Evolutionary conservation across 1,284 basidiomycete species (phyloP), one percentile per base, ranked within the genome.

Genomic region (Prillingera fragicola): DNA sequence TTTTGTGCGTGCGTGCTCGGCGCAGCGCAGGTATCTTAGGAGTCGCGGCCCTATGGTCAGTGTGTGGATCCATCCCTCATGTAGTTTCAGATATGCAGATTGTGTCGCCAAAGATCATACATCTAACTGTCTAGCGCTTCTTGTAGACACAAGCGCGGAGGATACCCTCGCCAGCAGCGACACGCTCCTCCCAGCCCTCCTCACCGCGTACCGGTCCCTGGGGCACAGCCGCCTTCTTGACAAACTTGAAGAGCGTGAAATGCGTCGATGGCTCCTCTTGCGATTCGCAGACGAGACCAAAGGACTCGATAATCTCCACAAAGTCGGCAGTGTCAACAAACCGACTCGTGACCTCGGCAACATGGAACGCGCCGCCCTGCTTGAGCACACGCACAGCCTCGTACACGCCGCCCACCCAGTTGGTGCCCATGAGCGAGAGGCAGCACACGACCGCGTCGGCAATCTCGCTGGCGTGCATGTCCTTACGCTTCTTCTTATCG

Each of bases 91-190:
- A 6, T 6, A 14, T 15, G 29, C 29, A 17, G 13, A 10, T 31
- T 31, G 29, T 17, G 29, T 13, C 13, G 8, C 13, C 29, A 36
- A 15, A 12, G 23, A 26, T 10, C 12, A 27, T 17, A 18, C 24
- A 22, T 10, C 3, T 7, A 6, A 45, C 77, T 71, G 21, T 34
- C 19, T 28, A 97, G 62, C 94, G 79, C 61, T 88, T 80, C 73
- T 98, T 99, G 71, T 99, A 99, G 69, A 97, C 86, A 71, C 95
- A 99, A 24, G 91, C 85, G 67, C 91, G 89, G 48, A 99, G 75
- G 29, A 80, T 65, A 9, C 83, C 67, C 54, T 75, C 69, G 14
- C 85, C 83, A 56, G 78, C 77, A 17, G 73, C 69, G 43, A 82
- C 59, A 21, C 90, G 63, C 36, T 74, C 76, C n/a, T 71, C 65